phyloP scores from a whole-genome alignment of 202 grass and related monocot species.

The Musa balbisiana region DNA sequence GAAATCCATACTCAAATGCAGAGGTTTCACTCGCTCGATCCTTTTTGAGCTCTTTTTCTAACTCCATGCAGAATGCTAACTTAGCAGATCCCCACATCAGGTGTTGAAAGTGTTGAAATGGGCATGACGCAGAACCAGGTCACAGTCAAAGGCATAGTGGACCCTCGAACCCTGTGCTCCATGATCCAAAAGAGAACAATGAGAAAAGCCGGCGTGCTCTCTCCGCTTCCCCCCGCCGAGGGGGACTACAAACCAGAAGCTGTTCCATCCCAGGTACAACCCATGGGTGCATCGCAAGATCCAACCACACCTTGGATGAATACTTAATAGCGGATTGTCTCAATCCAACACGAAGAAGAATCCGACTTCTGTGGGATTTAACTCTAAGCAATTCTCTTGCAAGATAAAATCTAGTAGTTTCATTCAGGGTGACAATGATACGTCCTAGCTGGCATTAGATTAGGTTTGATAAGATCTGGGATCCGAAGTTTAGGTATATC shows the following conservation, averaged over 20 bases:
- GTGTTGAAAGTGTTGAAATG: constrained; percentile 48
- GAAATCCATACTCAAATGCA: constrained; percentile 53
- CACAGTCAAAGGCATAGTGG: constrained; percentile 61
- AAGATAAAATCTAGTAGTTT: background rate
- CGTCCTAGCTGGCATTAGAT: too few relatives aligned
- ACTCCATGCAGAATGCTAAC: background rate
- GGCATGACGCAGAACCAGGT: constrained; percentile 52
- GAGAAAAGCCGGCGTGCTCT: constrained; percentile 46
- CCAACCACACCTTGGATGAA: too few relatives aligned
- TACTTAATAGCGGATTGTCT: too few relatives aligned
- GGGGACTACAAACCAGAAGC: constrained; percentile 16
- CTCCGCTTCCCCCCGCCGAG: constrained; percentile 30
- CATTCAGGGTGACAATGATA: too few relatives aligned
- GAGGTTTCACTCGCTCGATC: constrained; percentile 25
- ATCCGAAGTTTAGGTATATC: too few relatives aligned
- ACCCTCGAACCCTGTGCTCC: constrained; percentile 47
- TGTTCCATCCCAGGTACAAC: constrained; percentile 36
- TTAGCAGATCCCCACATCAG: constrained; percentile 11
- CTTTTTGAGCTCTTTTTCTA: background rate
- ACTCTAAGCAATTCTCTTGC: background rate
- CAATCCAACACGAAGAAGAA: too few relatives aligned
- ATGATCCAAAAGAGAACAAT: constrained; percentile 49
- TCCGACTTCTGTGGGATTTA: too few relatives aligned
- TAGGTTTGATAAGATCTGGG: too few relatives aligned
- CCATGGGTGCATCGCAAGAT: too few relatives aligned